A percentile compares a stretch with the other conserved stretches of the same genome.
Evolutionary conservation across 345 rosid species (phyloP).

Genomic region (Clarkia xantiana): DNA sequence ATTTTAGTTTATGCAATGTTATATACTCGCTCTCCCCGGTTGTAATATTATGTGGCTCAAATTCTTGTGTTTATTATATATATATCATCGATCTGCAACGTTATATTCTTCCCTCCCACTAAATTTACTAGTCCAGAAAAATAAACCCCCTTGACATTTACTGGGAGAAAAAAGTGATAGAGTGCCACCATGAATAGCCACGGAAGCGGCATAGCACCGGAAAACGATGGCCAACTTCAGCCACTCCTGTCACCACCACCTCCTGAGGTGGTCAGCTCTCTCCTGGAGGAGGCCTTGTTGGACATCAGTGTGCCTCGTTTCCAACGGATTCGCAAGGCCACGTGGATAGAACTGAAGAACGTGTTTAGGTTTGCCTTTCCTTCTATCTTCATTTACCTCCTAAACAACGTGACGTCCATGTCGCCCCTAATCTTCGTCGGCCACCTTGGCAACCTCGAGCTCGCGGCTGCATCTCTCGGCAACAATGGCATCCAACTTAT

Average conservation of each 20-base stretch:
- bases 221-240: too few species aligned
- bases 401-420: conserved; percentile 38
- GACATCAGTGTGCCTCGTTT: conserved; percentile 18
- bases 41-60: too few species aligned
- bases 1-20: too few species aligned
- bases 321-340: conserved; percentile 23
- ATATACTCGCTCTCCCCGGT: too few species aligned
- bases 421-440: conserved; percentile 50
- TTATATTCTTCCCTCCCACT: too few species aligned
- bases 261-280: conserved; percentile 13
- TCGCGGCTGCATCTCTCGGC: conserved; percentile 47
- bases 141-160: too few species aligned
- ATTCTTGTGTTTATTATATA: too few species aligned
- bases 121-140: too few species aligned
- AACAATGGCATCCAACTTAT: conserved; percentile 42
- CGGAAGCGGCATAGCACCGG: too few species aligned
- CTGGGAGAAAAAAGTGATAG: too few species aligned
- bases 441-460: conserved; percentile 51
- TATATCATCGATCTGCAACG: too few species aligned
- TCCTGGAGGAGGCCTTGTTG: conserved; percentile 35
- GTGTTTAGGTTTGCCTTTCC: conserved; percentile 42
- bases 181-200: too few species aligned
- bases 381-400: conserved; percentile 38
- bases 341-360: conserved; percentile 32
- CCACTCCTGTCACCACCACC: conserved; percentile 6